Evolutionary conservation across 768 basidiomycete genomes (phyloP).

Genomic region (Ramaria sp.): DNA sequence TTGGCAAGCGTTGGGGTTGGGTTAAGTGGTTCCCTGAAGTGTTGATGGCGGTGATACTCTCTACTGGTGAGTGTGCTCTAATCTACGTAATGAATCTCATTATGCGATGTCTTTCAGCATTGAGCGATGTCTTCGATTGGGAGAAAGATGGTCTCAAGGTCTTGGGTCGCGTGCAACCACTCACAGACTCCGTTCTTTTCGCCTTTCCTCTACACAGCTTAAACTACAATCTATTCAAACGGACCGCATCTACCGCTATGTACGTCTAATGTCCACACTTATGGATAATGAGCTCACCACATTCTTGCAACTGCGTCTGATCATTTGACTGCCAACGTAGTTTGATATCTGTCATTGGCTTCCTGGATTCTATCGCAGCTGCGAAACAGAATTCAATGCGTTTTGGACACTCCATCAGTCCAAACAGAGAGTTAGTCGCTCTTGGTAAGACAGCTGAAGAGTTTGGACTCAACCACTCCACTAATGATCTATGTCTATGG

Average conservation of each 20-base stretch:
- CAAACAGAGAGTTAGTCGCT: slow-evolving; percentile 93
- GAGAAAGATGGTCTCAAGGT: slow-evolving; percentile 72
- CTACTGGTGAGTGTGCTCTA: slow-evolving; percentile 45
- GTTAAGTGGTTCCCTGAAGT: slow-evolving; percentile 34
- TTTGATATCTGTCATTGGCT: slow-evolving; percentile 75
- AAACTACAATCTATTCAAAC: slow-evolving; percentile 53
- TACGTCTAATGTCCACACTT: slow-evolving; percentile 20
- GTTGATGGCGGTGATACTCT: slow-evolving; percentile 67
- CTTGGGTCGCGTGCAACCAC: slow-evolving; percentile 63
- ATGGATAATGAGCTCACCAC: not conserved
- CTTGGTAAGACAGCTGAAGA: slow-evolving; percentile 33
- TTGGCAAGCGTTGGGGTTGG: not conserved
- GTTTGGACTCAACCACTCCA: not conserved
- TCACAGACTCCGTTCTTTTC: slow-evolving; percentile 45
- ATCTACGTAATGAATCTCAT: not conserved
- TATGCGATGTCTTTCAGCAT: slow-evolving; percentile 30
- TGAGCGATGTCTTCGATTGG: slow-evolving; percentile 65
- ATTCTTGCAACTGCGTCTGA: not conserved
- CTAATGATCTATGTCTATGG: not conserved
- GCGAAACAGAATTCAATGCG: slow-evolving; percentile 86
- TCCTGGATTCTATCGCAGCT: slow-evolving; percentile 89
- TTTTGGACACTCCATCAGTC: slow-evolving; percentile 81
- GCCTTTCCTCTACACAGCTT: slow-evolving; percentile 57
- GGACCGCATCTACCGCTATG: slow-evolving; percentile 82
- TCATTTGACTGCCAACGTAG: slow-evolving; percentile 23